These are phyloP conservation scores for Ceriops zippeliana DNA, from an alignment of 345 rosid species.

Conservation along the genomic window DNA sequence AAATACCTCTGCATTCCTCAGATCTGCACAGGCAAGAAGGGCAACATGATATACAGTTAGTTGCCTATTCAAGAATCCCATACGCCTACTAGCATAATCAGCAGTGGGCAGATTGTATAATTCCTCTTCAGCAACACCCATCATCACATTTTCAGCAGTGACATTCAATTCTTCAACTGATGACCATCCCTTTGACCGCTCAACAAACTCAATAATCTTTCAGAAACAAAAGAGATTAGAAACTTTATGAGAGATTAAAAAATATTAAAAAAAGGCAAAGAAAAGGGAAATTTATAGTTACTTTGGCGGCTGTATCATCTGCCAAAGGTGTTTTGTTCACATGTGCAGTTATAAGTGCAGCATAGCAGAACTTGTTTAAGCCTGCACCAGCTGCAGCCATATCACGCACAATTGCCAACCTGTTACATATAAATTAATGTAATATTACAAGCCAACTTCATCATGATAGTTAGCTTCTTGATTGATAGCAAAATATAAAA, in stretches of 20 bases:
- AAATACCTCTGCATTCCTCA: slow-evolving; percentile 68
- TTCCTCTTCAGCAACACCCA: slow-evolving; percentile 80
- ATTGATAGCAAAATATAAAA: slow-evolving; percentile 5
- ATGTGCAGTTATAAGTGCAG: slow-evolving; percentile 87
- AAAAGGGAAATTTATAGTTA: slow-evolving; percentile 17
- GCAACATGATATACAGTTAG: slow-evolving; percentile 82
- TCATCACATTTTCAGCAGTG: slow-evolving; percentile 68
- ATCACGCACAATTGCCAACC: slow-evolving; percentile 86
- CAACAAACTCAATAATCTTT: slow-evolving; percentile 83
- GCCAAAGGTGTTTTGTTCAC: slow-evolving; percentile 63
- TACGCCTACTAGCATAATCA: slow-evolving; percentile 55
- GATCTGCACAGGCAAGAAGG: slow-evolving; percentile 76
- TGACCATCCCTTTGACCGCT: slow-evolving; percentile 90
- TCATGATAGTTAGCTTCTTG: not conserved
- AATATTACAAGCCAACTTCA: slow-evolving; percentile 1
- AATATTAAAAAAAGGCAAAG: not conserved
- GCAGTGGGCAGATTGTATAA: slow-evolving; percentile 83
- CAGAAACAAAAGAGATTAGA: slow-evolving; percentile 19
- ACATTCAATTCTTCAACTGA: slow-evolving; percentile 53
- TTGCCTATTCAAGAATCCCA: slow-evolving; percentile 56
- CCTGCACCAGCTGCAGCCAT: slow-evolving; percentile 97
- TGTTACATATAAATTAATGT: slow-evolving; percentile 25
- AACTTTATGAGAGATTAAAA: slow-evolving; percentile 7
- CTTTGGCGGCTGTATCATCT: slow-evolving; percentile 66
- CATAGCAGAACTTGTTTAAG: slow-evolving; percentile 93